A percentile compares a stretch with the other conserved stretches of the same genome.
Evolutionary conservation across 1,284 basidiomycete species (phyloP).

Genomic region (Thelephora terrestris): DNA sequence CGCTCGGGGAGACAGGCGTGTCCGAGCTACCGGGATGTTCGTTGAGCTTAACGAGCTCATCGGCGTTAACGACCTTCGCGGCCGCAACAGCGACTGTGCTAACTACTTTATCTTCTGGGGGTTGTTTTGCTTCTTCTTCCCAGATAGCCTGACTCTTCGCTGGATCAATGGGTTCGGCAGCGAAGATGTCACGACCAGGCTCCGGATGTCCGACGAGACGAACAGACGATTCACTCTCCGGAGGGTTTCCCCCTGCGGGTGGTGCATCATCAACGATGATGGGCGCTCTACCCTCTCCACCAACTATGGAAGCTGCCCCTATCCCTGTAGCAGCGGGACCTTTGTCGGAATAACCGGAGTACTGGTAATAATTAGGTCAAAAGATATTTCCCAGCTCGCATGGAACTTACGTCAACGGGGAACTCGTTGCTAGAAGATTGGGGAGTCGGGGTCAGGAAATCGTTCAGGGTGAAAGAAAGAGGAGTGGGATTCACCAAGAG

Average conservation of each 20-base stretch:
- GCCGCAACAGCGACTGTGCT: background rate
- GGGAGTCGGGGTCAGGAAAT: conserved; percentile 5
- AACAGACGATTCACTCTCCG: conserved; percentile 23
- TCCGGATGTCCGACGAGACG: conserved; percentile 42
- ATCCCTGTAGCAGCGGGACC: conserved; percentile 2
- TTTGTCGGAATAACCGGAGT: background rate
- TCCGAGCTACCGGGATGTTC: no score
- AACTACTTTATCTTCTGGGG: background rate
- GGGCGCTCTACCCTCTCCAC: conserved; percentile 38
- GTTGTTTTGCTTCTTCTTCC: conserved; percentile 25
- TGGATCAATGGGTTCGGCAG: conserved; percentile 16
- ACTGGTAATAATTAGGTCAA: conserved; percentile 11
- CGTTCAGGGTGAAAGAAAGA: background rate
- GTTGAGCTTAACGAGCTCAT: no score
- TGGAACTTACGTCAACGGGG: conserved; percentile 40
- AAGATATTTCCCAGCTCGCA: background rate
- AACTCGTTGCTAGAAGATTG: conserved; percentile 44
- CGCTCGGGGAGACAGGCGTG: no score
- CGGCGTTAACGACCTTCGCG: background rate
- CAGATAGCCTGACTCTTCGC: conserved; percentile 6
- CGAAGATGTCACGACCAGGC: conserved; percentile 63
- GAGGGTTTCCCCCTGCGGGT: conserved; percentile 11
- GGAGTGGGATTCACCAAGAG: conserved; percentile 61
- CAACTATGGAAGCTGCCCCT: conserved; percentile 29
- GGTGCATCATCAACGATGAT: conserved; percentile 35